These are phyloP conservation scores for Echria macrotheca DNA, from an alignment of 495 filamentous ascomycete genomes.

Conservation along the genomic window DNA sequence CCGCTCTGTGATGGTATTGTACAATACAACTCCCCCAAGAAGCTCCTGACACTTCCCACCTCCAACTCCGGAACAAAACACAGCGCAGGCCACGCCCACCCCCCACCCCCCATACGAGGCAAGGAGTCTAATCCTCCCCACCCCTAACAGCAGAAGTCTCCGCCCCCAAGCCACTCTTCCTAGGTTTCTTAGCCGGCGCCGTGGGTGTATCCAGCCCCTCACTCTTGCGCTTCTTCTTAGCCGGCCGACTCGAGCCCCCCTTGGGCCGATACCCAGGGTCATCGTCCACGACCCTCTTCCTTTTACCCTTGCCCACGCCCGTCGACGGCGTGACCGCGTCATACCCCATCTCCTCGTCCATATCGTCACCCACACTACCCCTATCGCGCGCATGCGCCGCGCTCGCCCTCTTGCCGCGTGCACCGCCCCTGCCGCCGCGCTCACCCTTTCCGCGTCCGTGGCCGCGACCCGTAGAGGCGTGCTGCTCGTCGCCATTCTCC, in stretches of 20 bases:
- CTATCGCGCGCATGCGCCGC: conserved; percentile 11
- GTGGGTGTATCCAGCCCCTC: conserved; percentile 31
- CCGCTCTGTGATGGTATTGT: too few relatives aligned
- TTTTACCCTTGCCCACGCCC: conserved; percentile 25
- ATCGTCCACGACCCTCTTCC: conserved; percentile 57
- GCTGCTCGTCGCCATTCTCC: conserved; percentile 51
- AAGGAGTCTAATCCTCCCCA: conserved; percentile 3
- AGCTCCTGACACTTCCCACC: too few relatives aligned
- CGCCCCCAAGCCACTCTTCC: conserved; percentile 25
- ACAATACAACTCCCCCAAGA: too few relatives aligned
- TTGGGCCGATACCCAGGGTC: conserved; percentile 69
- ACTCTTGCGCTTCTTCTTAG: conserved; percentile 58
- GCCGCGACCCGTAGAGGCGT: conserved; percentile 23
- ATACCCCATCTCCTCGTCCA: conserved; percentile 33
- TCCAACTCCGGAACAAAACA: too few relatives aligned
- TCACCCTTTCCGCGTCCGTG: conserved; percentile 18
- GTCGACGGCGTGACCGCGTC: conserved; percentile 33
- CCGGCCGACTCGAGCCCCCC: conserved; percentile 51
- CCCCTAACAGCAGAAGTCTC: not conserved
- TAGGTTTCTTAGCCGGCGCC: conserved; percentile 14
- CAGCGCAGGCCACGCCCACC: too few relatives aligned
- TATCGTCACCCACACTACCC: conserved; percentile 5
- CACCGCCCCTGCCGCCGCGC: conserved; percentile 6
- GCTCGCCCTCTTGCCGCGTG: conserved; percentile 25
- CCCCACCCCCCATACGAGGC: too few relatives aligned